Percentiles rank a stretch among this genome's conserved stretches.
Conservation (phyloP, 2,329 filamentous ascomycete genomes). For the Capronia coronata region DNA sequence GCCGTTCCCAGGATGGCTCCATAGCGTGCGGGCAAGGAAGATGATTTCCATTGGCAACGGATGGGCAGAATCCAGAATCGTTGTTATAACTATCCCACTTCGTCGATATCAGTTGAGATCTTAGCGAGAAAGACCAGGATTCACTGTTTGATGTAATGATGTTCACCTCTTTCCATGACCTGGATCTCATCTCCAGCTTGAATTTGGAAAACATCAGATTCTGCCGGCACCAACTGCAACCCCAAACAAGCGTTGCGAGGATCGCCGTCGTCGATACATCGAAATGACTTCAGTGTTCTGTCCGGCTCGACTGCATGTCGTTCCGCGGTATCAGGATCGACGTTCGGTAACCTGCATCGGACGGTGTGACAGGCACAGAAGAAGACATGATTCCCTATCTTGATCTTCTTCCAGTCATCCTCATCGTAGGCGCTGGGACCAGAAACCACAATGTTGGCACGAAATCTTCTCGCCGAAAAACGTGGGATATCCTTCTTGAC, state of each 20-base stretch:
- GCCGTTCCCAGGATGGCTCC: too few species aligned
- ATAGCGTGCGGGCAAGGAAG: too few species aligned
- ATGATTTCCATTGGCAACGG: too few species aligned
- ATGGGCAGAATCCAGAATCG: too few species aligned
- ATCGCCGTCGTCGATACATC: conserved; percentile 47
- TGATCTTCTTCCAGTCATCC: conserved; percentile 52
- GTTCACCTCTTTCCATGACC: conserved; percentile 39
- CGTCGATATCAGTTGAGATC: too few species aligned
- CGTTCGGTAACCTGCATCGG: conserved; percentile 53
- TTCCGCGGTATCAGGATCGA: conserved; percentile 50
- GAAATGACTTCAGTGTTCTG: conserved; percentile 44
- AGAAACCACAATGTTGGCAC: conserved; percentile 53
- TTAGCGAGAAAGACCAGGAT: neutral
- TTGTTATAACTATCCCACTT: too few species aligned
- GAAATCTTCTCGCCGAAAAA: conserved; percentile 50
- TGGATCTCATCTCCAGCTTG: conserved; percentile 37
- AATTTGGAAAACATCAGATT: conserved; percentile 19
- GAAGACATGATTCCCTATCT: conserved; percentile 34
- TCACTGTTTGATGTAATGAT: conserved; percentile 39
- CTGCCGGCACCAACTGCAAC: conserved; percentile 43
- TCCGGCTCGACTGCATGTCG: conserved; percentile 45
- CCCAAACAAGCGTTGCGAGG: conserved; percentile 46
- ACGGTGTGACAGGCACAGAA: conserved; percentile 38
- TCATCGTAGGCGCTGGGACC: conserved; percentile 50
- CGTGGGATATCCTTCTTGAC: conserved; percentile 37